Base-by-base conservation (phyloP, 306 rosid species). In the Medicago lupulina region DNA sequence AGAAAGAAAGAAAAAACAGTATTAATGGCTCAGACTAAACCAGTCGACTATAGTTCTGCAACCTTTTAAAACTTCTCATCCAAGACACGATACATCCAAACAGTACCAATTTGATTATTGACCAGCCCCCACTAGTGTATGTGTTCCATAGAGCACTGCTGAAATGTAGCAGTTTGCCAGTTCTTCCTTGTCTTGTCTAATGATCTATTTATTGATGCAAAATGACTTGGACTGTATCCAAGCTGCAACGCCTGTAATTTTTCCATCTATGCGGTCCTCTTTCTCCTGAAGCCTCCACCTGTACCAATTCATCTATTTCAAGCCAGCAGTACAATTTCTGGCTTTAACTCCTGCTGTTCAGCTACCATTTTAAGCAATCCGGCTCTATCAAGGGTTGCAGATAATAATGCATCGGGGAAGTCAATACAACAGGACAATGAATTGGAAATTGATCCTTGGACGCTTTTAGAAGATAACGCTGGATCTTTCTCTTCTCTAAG, bases 191-290 rank as follows among this genome's bases (percentile, higher is more conserved):
- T 14, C 66, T 62, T 61, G 25, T 80, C 68, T 78, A 28, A 81
- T 55, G 9, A 17, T 59, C 63, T 73, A 23, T 47, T 39, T 19
- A 62, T 62, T 89, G 49, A 60, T 77, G 84, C 92, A 95, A 97
- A 89, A 82, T 80, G 97, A 92, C 58, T 82, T 95, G 50, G 89
- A 90, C 70, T 82, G 87, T 54, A 95, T 95, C 78, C 99, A 95
- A 83, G 92, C 97, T 76, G 96, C 97, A 43, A 92, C 92, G 97
- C 97, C 97, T 0, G 79, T 85, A 16, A 82, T 91, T 31, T 38
- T 81, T 71, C 89, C 96, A 63, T 75, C 96, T 23, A 76, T 50
- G 6, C 83, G 92, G 74, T 85, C 84, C 79, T 65, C 83, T 73
- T 50, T 92, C 75, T 90, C 47, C 47, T 79, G 62, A 67, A 31